Percentiles rank a stretch among this genome's conserved stretches.
phyloP scores from a whole-genome alignment of 2,329 filamentous ascomycete genomes.

The Phaeoacremonium minimum region DNA sequence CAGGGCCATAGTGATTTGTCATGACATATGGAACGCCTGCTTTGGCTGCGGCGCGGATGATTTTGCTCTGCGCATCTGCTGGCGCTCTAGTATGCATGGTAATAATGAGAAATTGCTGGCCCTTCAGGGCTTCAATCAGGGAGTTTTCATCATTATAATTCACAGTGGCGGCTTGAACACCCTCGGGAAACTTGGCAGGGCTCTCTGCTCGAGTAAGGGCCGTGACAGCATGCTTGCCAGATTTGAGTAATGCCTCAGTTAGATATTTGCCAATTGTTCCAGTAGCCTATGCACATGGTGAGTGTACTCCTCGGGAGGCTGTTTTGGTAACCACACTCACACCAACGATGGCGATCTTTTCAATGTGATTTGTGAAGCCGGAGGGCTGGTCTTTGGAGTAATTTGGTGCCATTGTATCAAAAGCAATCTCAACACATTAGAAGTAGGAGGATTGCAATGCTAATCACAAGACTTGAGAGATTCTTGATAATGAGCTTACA shows the following conservation, averaged over 20 bases:
- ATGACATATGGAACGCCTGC: slow-evolving; percentile 52
- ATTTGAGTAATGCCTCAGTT: slow-evolving; percentile 33
- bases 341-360: slow-evolving; percentile 41
- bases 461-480: too few relatives aligned
- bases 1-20: slow-evolving; percentile 44
- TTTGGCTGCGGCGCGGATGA: slow-evolving; percentile 49
- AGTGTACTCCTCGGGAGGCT: too few relatives aligned
- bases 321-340: too few relatives aligned
- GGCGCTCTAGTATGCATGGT: slow-evolving; percentile 41
- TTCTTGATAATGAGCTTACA: too few relatives aligned
- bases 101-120: slow-evolving; percentile 54
- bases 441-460: too few relatives aligned
- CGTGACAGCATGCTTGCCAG: slow-evolving; percentile 45
- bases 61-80: slow-evolving; percentile 37
- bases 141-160: slow-evolving; percentile 38
- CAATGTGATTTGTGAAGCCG: slow-evolving; percentile 28
- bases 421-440: too few relatives aligned
- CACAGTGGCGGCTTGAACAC: slow-evolving; percentile 34
- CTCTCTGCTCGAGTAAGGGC: slow-evolving; percentile 42
- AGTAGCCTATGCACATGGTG: slow-evolving; percentile 32
- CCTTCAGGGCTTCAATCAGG: slow-evolving; percentile 43
- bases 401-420: slow-evolving; percentile 5
- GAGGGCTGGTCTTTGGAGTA: slow-evolving; percentile 15
- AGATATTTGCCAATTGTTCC: slow-evolving; percentile 35
- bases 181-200: slow-evolving; percentile 33